Base-by-base conservation (phyloP, 441 rosid species). In the Croton laevigatus region DNA sequence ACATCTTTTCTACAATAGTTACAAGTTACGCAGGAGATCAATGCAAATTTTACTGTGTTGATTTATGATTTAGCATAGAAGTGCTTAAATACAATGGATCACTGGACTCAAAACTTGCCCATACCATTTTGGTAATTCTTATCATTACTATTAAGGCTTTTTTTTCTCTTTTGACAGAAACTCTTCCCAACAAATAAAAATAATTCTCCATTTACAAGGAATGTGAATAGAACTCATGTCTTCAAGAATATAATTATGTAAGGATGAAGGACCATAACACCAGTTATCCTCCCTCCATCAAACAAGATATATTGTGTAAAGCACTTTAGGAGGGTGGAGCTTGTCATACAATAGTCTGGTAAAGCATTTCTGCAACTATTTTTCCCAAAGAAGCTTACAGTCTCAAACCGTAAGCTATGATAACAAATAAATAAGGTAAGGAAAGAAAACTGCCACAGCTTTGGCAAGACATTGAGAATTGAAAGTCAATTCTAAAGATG, bases 1-100 rank as follows among this genome's bases (percentile, higher is more conserved):
- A 81, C 48, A 69, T 84, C 86, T 66, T 76, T 77, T 73, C 93
- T 89, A 75, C 71, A 76, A 69, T 20, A 49, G 65, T 69, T 68
- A 64, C 60, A 75, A 73, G 48, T 71, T n/a, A 19, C 46, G 55
- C 55, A 64, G 49, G 66, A 0, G 27, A 61, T 79, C 65, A 78
- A 77, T 20, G 69, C 52, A 68, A 73, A 42, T n/a, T 22, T 14
- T 66, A 65, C 16, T 22, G 32, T 23, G 62, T 59, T 1, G 69
- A 64, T 61, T 19, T 58, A 62, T 45, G 69, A 64, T 61, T 19
- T 58, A 62, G 37, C 20, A 67, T 17, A 46, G 7, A 51, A 36
- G 19, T 61, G 36, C 42, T 42, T 45, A 67, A 45, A 36, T 44
- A 52, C 49, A 46, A 65, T 8, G 45, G 17, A 55, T 73, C 42